These are phyloP conservation scores for Zygosaccharomyces lentus DNA, from an alignment of 805 yeast species.

Conservation along the genomic window DNA sequence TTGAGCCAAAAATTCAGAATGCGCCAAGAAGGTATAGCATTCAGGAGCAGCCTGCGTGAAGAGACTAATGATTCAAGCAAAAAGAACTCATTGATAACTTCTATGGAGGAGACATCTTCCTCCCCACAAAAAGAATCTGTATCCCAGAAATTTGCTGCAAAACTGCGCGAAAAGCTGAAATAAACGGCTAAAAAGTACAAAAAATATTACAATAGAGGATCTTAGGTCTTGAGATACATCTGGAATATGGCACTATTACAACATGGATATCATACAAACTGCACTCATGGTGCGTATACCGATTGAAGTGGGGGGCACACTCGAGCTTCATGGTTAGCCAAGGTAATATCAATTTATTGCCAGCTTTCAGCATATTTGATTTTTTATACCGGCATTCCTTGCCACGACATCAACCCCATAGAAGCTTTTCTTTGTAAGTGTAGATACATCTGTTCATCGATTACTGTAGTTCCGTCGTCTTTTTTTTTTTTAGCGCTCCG, in stretches of 20 bases:
- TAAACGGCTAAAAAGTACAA: constrained; percentile 6
- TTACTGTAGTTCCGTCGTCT: background rate
- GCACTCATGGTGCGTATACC: constrained; percentile 22
- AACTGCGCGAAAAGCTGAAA: constrained; percentile 25
- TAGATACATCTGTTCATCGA: background rate
- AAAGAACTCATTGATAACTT: constrained; percentile 7
- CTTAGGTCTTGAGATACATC: constrained; percentile 24
- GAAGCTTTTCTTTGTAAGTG: background rate
- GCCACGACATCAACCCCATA: background rate
- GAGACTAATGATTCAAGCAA: constrained; percentile 9
- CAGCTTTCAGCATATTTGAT: constrained; percentile 35
- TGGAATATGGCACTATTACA: constrained; percentile 18
- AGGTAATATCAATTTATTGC: constrained; percentile 14
- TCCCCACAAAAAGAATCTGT: constrained; percentile 15
- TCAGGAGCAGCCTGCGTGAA: constrained; percentile 31
- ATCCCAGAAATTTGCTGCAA: constrained; percentile 23
- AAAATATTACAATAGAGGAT: constrained; percentile 27
- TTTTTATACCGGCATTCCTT: constrained; percentile 34
- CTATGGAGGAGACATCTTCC: constrained; percentile 8
- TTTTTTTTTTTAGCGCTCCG: background rate
- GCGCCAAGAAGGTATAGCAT: constrained; percentile 35
- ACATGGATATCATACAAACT: constrained; percentile 14
- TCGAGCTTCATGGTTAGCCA: constrained; percentile 7
- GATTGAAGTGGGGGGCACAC: constrained; percentile 16
- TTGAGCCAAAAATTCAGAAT: constrained; percentile 18